Base-by-base conservation (phyloP, 208 protist genomes). In the Phytomonas serpens region DNA sequence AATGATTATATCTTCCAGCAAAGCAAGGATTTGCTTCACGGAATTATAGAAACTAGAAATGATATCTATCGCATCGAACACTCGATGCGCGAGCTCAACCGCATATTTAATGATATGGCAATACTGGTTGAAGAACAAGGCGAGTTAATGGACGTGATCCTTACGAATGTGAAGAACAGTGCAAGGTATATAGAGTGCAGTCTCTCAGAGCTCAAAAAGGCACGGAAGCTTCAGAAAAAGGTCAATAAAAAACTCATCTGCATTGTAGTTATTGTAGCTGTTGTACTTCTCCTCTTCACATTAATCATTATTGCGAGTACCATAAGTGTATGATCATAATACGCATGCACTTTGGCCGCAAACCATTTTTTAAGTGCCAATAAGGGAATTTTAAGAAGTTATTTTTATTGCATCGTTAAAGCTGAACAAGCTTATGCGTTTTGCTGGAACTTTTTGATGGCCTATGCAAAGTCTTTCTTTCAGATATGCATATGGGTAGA, bases 61-160 rank as follows among this genome's bases (percentile, higher is more conserved):
- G 93, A 97, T 68, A 94, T 97, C 61, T 93, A 89, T 64, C 83
- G 87, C 47, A 96, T 97, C 73, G 93, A 97, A 73, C 77, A 86
- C 64, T 88, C 86, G 19, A 94, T 97, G 89, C 87, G 84, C 4
- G 81, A 89, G 33, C 78, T 97, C 13, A 90, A 95, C 61, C 91
- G 93, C 74, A 78, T 96, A 68, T 96, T 97, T 68, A 88, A 90
- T 67, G 93, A 97, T 47, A 77, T 97, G 0, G 93, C 90, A 40
- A 83, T 94, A 67, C 79, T 97, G 30, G 89, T 97, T 34, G 79
- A 93, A 61, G 91, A 96, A 79, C 93, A 97, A 63, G 88, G 85
- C 3, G 87, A 97, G 62, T 30, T 93, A 30, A 83, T 96, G 80
- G 88, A 97, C 77, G 76, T 93, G 27, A 87, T 97, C 70, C 70